These are phyloP conservation scores for Collybia sp. DNA, from an alignment of 768 basidiomycete species.

Conservation along the genomic window DNA sequence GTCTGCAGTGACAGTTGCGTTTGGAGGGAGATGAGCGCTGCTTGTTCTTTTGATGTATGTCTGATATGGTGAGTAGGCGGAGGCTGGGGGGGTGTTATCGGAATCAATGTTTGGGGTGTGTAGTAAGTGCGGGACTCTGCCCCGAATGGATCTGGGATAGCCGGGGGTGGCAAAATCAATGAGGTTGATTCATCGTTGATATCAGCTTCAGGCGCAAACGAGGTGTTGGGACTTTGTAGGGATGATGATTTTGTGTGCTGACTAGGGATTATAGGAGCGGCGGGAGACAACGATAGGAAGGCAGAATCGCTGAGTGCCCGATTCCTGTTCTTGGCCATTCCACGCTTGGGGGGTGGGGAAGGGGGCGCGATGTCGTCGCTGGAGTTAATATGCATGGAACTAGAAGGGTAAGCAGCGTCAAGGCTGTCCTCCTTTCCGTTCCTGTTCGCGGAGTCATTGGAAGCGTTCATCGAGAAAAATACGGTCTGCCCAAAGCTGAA, in stretches of 20 bases:
- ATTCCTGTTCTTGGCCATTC: constrained; percentile 30
- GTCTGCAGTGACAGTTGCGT: constrained; percentile 73
- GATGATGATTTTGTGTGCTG: no score
- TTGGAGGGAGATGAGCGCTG: constrained; percentile 65
- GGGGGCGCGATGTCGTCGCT: constrained; percentile 11
- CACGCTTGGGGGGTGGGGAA: constrained; percentile 26
- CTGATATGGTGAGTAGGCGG: constrained; percentile 36
- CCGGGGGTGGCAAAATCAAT: constrained; percentile 30
- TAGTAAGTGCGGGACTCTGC: constrained; percentile 73
- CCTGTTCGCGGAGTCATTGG: constrained; percentile 5
- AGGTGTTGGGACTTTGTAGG: constrained; percentile 13
- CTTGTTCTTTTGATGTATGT: constrained; percentile 67
- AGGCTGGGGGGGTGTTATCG: constrained; percentile 56
- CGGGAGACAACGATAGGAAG: constrained; percentile 49
- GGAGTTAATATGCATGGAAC: constrained; percentile 6
- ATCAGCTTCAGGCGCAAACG: constrained; percentile 43
- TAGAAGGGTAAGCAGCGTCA: constrained; percentile 1
- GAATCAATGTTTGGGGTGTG: constrained; percentile 69
- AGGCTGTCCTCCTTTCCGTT: no score
- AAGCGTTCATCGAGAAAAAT: constrained; percentile 45
- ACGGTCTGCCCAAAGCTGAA: constrained; percentile 64
- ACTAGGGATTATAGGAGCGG: no score
- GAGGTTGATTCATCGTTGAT: constrained; percentile 55
- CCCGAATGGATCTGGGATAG: constrained; percentile 71
- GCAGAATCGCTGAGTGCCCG: constrained; percentile 63